Evolutionary conservation across 2,329 filamentous ascomycete genomes (phyloP).

Genomic region (Trichoderma breve): DNA sequence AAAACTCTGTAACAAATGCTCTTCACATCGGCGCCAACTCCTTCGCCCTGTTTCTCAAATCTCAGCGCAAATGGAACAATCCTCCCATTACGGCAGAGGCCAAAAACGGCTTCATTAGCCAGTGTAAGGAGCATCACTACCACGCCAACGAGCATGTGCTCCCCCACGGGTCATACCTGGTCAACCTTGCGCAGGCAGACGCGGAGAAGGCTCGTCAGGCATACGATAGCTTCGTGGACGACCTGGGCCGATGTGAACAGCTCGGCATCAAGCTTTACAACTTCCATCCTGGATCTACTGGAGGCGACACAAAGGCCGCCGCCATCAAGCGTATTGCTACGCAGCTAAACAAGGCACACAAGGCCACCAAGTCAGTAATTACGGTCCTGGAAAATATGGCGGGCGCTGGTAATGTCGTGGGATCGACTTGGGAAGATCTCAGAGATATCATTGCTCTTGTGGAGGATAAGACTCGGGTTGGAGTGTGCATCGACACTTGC

Average conservation of each 20-base stretch:
- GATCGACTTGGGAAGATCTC: conserved; percentile 81
- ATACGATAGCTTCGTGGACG: conserved; percentile 82
- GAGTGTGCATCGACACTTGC: conserved; percentile 95
- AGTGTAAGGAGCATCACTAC: conserved; percentile 69
- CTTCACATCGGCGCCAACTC: conserved; percentile 84
- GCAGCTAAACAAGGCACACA: conserved; percentile 79
- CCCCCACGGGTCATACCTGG: conserved; percentile 92
- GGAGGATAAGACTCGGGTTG: conserved; percentile 78
- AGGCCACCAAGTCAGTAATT: conserved; percentile 70
- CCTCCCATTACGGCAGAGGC: conserved; percentile 70
- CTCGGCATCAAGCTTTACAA: conserved; percentile 94
- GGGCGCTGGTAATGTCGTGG: conserved; percentile 81
- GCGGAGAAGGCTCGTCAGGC: conserved; percentile 77
- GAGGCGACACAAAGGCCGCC: conserved; percentile 61
- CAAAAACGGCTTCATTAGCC: conserved; percentile 64
- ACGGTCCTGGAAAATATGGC: conserved; percentile 97
- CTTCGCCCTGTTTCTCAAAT: conserved; percentile 94
- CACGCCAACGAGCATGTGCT: conserved; percentile 71
- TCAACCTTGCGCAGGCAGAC: conserved; percentile 89
- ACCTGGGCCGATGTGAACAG: conserved; percentile 78
- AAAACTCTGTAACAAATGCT: conserved; percentile 80
- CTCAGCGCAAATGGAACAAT: conserved; percentile 90
- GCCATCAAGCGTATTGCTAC: conserved; percentile 77
- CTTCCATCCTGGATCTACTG: conserved; percentile 89
- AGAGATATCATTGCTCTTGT: conserved; percentile 78